Evolutionary conservation across 1,284 basidiomycete genomes (phyloP).

Genomic region (Leucoagaricus sp.): DNA sequence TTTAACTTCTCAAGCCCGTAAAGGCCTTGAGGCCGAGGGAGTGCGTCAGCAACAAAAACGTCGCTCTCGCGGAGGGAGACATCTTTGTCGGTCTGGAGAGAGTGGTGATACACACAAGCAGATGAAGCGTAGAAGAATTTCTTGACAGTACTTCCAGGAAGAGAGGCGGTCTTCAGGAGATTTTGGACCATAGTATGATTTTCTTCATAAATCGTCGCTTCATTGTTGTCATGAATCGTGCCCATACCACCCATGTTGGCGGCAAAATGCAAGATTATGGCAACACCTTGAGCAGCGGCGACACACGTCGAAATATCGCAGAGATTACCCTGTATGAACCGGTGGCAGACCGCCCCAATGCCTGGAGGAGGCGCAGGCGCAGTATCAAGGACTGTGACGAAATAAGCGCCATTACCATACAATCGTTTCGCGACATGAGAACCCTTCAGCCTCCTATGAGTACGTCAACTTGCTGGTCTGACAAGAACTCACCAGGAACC

Average conservation of each 20-base stretch:
- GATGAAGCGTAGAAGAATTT: slow-evolving; percentile 59
- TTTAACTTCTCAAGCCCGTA: slow-evolving; percentile 61
- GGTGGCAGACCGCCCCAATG: slow-evolving; percentile 30
- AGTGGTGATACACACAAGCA: slow-evolving; percentile 56
- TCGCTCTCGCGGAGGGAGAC: slow-evolving; percentile 49
- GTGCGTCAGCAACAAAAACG: slow-evolving; percentile 33
- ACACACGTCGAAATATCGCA: slow-evolving; percentile 43
- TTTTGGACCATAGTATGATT: slow-evolving; percentile 54
- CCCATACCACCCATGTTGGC: slow-evolving; percentile 67
- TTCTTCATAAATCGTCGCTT: slow-evolving; percentile 46
- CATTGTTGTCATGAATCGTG: slow-evolving; percentile 53
- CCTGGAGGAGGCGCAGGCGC: slow-evolving; percentile 26
- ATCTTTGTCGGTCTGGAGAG: slow-evolving; percentile 39
- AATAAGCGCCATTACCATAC: slow-evolving; percentile 17
- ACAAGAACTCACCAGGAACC: slow-evolving; percentile 51
- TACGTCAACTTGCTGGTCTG: neutral
- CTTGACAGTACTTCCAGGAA: slow-evolving; percentile 34
- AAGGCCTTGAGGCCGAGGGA: slow-evolving; percentile 51
- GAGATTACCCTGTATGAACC: slow-evolving; percentile 47
- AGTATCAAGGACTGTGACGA: slow-evolving; percentile 48
- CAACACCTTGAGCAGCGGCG: slow-evolving; percentile 37
- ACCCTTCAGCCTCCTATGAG: slow-evolving; percentile 37
- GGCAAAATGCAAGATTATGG: slow-evolving; percentile 55
- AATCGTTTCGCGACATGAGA: slow-evolving; percentile 49
- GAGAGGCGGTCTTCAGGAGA: slow-evolving; percentile 40